A percentile compares a stretch with the other conserved stretches of the same genome.
phyloP scores from a whole-genome alignment of 2,329 filamentous ascomycete genomes.

The Penicillium sp. region DNA sequence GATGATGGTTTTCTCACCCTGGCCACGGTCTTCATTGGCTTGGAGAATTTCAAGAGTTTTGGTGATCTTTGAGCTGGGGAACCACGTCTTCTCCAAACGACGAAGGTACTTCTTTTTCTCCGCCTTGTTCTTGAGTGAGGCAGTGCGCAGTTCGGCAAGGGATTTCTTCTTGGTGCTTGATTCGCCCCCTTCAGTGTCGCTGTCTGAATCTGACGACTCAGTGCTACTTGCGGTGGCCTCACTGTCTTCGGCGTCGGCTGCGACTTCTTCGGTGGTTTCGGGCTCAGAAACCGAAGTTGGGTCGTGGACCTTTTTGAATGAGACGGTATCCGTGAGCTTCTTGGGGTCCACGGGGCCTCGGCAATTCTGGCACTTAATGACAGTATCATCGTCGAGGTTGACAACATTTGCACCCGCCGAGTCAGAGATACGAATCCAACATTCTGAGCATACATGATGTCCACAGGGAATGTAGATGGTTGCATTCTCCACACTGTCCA shows the following conservation, averaged over 20 bases:
- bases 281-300: constrained; percentile 46
- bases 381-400: constrained; percentile 58
- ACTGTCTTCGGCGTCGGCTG: constrained; percentile 40
- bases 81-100: constrained; percentile 68
- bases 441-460: constrained; percentile 76
- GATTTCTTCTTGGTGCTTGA: constrained; percentile 46
- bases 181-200: constrained; percentile 37
- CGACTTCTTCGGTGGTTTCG: constrained; percentile 33
- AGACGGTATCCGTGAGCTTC: constrained; percentile 71
- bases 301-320: constrained; percentile 73
- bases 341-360: constrained; percentile 66
- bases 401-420: constrained; percentile 43
- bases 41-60: constrained; percentile 67
- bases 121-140: constrained; percentile 63
- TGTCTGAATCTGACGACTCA: constrained; percentile 21
- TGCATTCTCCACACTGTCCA: constrained; percentile 73
- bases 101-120: constrained; percentile 70
- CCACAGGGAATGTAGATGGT: constrained; percentile 81
- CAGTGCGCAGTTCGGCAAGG: constrained; percentile 67
- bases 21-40: constrained; percentile 48
- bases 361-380: constrained; percentile 74
- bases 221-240: constrained; percentile 17
- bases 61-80: constrained; percentile 73
- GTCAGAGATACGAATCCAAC: constrained; percentile 69
- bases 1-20: constrained; percentile 74